phyloP scores from a whole-genome alignment of 257 asterid species.

The Przewalskia tangutica region DNA sequence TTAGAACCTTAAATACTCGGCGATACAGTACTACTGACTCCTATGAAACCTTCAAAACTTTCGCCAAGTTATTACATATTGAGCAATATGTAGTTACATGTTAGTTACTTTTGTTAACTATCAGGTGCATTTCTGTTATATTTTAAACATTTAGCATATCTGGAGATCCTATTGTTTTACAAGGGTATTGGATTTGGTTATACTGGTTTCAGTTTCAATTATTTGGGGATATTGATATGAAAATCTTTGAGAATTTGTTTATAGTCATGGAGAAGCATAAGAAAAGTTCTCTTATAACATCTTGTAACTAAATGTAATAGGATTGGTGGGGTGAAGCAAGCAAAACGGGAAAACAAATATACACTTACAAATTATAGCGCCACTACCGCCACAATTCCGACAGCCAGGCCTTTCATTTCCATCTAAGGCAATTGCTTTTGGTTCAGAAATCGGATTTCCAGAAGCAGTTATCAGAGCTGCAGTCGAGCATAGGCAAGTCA shows the following conservation, averaged over 20 bases:
- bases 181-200: neutral
- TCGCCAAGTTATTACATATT: neutral
- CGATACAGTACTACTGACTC: neutral
- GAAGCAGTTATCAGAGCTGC: constrained; percentile 42
- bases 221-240: neutral
- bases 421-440: constrained; percentile 52
- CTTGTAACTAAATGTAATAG: neutral
- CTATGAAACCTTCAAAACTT: neutral
- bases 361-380: constrained; percentile 79
- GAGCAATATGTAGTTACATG: neutral
- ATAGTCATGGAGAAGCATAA: neutral
- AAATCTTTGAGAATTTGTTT: neutral
- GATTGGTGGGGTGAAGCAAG: neutral
- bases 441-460: constrained; percentile 24
- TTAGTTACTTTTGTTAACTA: neutral
- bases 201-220: neutral
- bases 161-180: neutral
- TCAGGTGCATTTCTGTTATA: neutral
- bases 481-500: constrained; percentile 67
- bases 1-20: neutral
- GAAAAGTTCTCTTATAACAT: neutral
- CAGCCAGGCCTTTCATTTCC: constrained; percentile 59
- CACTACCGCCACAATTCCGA: constrained; percentile 87
- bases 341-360: neutral
- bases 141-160: neutral